A percentile compares a stretch with the other conserved stretches of the same genome.
These are phyloP conservation scores for Silene noctiflora DNA, from an alignment of 179 eudicot genomes.

Conservation along the genomic window DNA sequence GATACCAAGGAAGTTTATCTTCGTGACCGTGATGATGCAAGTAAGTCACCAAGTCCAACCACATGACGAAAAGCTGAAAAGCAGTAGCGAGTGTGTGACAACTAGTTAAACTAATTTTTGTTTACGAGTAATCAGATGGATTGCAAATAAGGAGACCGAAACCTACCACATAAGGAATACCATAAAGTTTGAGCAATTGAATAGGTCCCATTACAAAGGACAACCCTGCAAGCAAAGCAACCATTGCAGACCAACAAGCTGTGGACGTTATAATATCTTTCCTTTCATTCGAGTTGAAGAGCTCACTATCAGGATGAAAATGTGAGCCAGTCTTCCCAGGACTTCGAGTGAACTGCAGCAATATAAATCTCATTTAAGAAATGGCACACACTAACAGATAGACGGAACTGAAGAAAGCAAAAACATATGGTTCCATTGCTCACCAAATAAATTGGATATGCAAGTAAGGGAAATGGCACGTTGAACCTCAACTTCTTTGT, in stretches of 20 bases:
- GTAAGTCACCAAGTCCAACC: constrained; percentile 96
- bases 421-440: constrained; percentile 19
- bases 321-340: constrained; percentile 88
- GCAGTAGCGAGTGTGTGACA: no score
- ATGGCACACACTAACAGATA: background rate
- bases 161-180: constrained; percentile 68
- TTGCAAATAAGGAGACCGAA: background rate
- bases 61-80: constrained; percentile 78
- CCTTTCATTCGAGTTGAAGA: constrained; percentile 66
- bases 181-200: constrained; percentile 71
- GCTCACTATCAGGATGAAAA: constrained; percentile 63
- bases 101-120: background rate
- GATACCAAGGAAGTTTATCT: constrained; percentile 97
- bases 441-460: constrained; percentile 83
- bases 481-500: constrained; percentile 66
- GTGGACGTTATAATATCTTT: constrained; percentile 83
- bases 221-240: constrained; percentile 57
- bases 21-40: constrained; percentile 98
- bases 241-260: constrained; percentile 76
- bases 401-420: background rate
- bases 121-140: background rate
- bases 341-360: constrained; percentile 64
- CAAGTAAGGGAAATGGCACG: constrained; percentile 82
- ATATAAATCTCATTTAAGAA: background rate
- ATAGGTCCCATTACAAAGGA: constrained; percentile 75